Evolutionary conservation across 2,329 filamentous ascomycete genomes (phyloP).

Genomic region (Phoma sp.): DNA sequence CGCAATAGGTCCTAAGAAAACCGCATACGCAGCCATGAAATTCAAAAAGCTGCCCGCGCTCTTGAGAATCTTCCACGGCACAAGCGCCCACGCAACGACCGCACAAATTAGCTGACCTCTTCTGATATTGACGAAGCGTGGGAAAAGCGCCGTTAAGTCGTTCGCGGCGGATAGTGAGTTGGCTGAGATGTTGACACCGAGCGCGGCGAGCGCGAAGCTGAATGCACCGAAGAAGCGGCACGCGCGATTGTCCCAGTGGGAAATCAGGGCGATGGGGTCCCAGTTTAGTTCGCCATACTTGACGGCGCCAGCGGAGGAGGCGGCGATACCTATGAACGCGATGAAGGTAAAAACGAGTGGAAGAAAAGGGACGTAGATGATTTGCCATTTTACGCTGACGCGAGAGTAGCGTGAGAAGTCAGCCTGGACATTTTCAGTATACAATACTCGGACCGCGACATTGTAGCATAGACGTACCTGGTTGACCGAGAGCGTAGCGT

Average conservation of each 20-base stretch:
- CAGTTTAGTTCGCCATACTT: constrained; percentile 58
- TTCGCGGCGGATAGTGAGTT: constrained; percentile 63
- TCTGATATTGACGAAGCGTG: constrained; percentile 61
- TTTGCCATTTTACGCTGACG: constrained; percentile 57
- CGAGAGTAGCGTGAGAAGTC: constrained; percentile 65
- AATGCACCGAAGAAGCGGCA: constrained; percentile 52
- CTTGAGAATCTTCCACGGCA: constrained; percentile 57
- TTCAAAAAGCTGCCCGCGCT: constrained; percentile 55
- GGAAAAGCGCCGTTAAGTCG: constrained; percentile 61
- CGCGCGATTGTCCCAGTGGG: constrained; percentile 49
- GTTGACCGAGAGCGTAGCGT: constrained; percentile 61
- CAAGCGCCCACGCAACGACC: constrained; percentile 53
- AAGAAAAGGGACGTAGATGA: constrained; percentile 60
- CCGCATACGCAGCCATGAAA: constrained; percentile 71
- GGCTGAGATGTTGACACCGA: constrained; percentile 62
- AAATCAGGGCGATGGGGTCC: constrained; percentile 53
- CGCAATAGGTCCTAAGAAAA: constrained; percentile 71
- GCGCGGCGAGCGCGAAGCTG: constrained; percentile 57
- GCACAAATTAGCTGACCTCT: constrained; percentile 57
- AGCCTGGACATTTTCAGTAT: constrained; percentile 50
- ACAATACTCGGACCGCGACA: accelerated
- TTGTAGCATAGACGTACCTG: constrained; percentile 38
- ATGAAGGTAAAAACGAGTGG: constrained; percentile 63
- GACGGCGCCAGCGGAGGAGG: constrained; percentile 62
- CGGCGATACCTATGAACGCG: constrained; percentile 65